Evolutionary conservation across 768 basidiomycete genomes (phyloP).

Genomic region (Omphalotus guepiniiformis): DNA sequence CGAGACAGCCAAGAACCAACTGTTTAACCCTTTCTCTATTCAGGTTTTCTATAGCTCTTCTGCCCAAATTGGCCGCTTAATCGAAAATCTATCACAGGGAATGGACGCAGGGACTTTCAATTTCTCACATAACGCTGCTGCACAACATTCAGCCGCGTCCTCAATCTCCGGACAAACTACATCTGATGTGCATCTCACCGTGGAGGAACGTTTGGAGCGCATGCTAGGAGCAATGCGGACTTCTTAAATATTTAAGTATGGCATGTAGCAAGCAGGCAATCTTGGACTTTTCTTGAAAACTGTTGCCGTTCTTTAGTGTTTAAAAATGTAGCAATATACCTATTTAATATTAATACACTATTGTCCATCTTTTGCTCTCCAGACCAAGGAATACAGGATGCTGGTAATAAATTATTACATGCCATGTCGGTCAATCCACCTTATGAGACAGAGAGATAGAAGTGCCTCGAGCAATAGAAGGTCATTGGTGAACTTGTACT

Average conservation of each 20-base stretch:
- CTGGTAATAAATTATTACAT: constrained; percentile 24
- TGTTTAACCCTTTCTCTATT: constrained; percentile 22
- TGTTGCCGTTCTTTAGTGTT: background rate
- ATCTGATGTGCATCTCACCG: constrained; percentile 59
- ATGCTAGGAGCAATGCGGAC: constrained; percentile 52
- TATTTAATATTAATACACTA: background rate
- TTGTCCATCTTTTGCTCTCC: background rate
- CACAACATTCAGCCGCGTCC: constrained; percentile 53
- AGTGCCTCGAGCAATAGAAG: constrained; percentile 58
- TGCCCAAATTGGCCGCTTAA: constrained; percentile 76
- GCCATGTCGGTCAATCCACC: constrained; percentile 66
- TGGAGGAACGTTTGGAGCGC: constrained; percentile 73
- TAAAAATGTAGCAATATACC: background rate
- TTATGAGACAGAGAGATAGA: constrained; percentile 64
- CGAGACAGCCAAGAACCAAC: constrained; percentile 13
- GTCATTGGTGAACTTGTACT: constrained; percentile 61
- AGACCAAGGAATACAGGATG: constrained; percentile 5
- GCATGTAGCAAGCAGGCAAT: background rate
- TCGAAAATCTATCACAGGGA: constrained; percentile 77
- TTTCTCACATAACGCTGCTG: constrained; percentile 42
- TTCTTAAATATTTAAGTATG: constrained; percentile 16
- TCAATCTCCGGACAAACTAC: constrained; percentile 49
- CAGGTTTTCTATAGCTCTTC: constrained; percentile 75
- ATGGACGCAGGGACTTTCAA: constrained; percentile 85
- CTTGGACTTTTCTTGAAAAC: background rate